Evolutionary conservation across 495 filamentous ascomycete genomes (phyloP), one percentile per base, ranked within the genome.

Genomic region (Neurospora discreta): DNA sequence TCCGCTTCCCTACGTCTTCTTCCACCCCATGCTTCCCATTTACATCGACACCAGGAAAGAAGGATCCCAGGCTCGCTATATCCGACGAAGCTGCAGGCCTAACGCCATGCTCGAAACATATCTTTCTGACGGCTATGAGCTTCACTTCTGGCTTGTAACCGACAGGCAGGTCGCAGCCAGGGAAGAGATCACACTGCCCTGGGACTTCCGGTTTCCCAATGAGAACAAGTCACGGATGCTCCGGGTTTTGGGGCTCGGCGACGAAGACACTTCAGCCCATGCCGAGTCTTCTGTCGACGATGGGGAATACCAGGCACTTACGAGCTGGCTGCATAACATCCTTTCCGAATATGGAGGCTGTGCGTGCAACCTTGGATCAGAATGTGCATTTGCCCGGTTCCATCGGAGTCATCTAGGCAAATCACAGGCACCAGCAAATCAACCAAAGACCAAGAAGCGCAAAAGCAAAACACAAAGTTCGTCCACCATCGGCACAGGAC

Each of bases 1-100:
- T 77, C 94, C 95, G 6, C 89, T 93, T 42, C 92, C 92, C 7
- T 94, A 93, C 73, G 91, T 97, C 39, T 90, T 94, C 76, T 95
- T 95, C 80, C 92, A 93, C 76, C 90, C 90, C 7, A 85, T 87
- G 67, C 87, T 95, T 20, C 92, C 95, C 0, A 86, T 99, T 16
- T 97, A 93, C 82, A 94, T 99, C 73, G 95, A 99, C 79, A 92
- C 92, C 5, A 88, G 95, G 39, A 86, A 85, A 72, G 92, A 94
- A 82, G 95, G 95, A 16, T 96, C 91, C 18, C 83, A 88, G 18
- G 89, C 94, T 68, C 91, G 95, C 39, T 98, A 93, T 78, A 87
- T 93, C 23, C 88, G 95, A 42, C 87, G 95, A 68, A 98, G 95
- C 76, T 99, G 95, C 80, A 88, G 85, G 68, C 92, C 95, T 3